phyloP scores from a whole-genome alignment of 352 stramenopile species.

The Phytophthora pini region DNA sequence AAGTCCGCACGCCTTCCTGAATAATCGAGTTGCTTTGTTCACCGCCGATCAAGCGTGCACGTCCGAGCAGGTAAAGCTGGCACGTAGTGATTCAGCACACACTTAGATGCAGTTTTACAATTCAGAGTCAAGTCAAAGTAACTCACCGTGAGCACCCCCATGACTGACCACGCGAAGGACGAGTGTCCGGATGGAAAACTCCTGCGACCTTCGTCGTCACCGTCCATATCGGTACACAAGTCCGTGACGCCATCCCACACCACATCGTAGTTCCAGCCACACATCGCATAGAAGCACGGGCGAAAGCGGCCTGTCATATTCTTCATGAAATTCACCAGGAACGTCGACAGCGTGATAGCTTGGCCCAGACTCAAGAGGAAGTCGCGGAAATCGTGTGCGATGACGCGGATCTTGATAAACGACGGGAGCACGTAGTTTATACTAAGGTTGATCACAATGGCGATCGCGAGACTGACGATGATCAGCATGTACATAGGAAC shows the following conservation, averaged over 20 bases:
- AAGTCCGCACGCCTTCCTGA: constrained; percentile 48
- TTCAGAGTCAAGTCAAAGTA: background rate
- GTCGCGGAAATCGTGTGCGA: constrained; percentile 74
- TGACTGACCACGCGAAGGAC: constrained; percentile 71
- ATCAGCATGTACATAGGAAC: constrained; percentile 62
- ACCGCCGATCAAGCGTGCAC: constrained; percentile 56
- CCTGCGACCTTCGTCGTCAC: constrained; percentile 68
- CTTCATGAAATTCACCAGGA: constrained; percentile 80
- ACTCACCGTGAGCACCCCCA: constrained; percentile 72
- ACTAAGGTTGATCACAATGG: constrained; percentile 56
- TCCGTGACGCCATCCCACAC: constrained; percentile 75
- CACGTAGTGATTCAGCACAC: background rate
- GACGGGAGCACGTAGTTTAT: constrained; percentile 65
- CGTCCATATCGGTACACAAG: constrained; percentile 51
- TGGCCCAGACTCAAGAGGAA: constrained; percentile 69
- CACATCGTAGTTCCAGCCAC: constrained; percentile 65
- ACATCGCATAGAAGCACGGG: constrained; percentile 82
- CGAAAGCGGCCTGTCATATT: constrained; percentile 72
- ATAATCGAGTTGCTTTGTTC: constrained; percentile 52
- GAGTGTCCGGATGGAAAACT: constrained; percentile 81
- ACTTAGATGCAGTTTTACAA: constrained; percentile 8
- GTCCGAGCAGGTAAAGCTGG: constrained; percentile 76
- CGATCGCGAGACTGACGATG: constrained; percentile 39
- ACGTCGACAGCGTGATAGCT: constrained; percentile 53
- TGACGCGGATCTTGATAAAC: constrained; percentile 53